Evolutionary conservation across 129 eudicot genomes (phyloP).

Genomic region (Tanacetum coccineum): DNA sequence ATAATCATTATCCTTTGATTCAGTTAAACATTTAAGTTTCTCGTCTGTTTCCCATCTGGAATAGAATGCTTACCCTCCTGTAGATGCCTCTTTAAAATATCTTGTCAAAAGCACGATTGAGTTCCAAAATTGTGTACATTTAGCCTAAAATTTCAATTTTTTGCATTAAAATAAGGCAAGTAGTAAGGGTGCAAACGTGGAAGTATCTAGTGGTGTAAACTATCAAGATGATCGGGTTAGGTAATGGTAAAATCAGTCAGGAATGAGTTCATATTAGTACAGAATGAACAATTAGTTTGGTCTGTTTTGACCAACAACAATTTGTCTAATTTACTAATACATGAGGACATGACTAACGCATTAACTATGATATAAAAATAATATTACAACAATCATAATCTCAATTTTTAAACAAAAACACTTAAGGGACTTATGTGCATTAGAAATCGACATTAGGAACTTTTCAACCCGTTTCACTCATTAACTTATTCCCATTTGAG

Average conservation of each 20-base stretch:
- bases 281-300: not conserved
- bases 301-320: too few relatives aligned
- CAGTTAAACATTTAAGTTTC: too few relatives aligned
- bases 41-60: not conserved
- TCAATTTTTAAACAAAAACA: too few relatives aligned
- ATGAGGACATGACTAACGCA: too few relatives aligned
- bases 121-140: conserved; percentile 86
- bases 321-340: too few relatives aligned
- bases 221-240: not conserved
- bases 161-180: not conserved
- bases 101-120: conserved; percentile 82
- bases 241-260: not conserved
- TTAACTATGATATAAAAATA: too few relatives aligned
- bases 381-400: too few relatives aligned
- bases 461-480: too few relatives aligned
- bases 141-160: conserved; percentile 54
- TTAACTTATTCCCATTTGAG: too few relatives aligned
- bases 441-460: too few relatives aligned
- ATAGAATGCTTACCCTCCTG: conserved; percentile 69
- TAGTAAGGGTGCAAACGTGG: not conserved
- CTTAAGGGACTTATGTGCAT: too few relatives aligned
- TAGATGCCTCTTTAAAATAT: conserved; percentile 86
- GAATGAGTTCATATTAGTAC: conserved; percentile 1
- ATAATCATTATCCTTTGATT: too few relatives aligned
- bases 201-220: not conserved